Base-by-base conservation (phyloP, 2,329 filamentous ascomycete genomes). In the Fusarium tjaetaba region DNA sequence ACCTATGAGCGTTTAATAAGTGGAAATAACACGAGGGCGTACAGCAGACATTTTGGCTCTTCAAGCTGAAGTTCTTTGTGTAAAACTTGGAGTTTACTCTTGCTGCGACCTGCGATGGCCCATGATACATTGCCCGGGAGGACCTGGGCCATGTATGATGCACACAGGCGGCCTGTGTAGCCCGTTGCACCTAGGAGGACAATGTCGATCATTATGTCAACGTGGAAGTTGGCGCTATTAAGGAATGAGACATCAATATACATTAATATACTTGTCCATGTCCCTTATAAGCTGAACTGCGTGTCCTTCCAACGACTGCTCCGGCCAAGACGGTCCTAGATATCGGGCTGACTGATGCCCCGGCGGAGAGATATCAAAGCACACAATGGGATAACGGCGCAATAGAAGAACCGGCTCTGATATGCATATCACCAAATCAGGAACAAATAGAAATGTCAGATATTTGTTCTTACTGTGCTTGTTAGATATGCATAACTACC, bases 101-200 rank as follows among this genome's bases (percentile, higher is more conserved):
- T 83, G n/a, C 92, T 94, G 28, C 95, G 92, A 26, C 94, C 94
- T 46, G 94, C 93, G 55, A 97, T 85, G 15, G 93, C 94, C 94
- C 94, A 97, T 84, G 89, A 93, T 65, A 96, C 81, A 79, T 93
- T 88, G 26, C 91, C 92, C 0, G 94, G 93, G 2, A 94, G 86
- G 70, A 88, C 84, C 26, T 87, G 87, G 55, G 89, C 87, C 79
- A 97, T 92, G 81, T 95, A 89, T 80, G 95, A 90, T 45, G 91
- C 91, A 5, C 90, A 90, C 70, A 93, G 86, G 72, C 89, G 91
- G 24, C 95, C 94, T 0, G 95, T 97, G 83, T 96, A 97, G 30
- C 95, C 95, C 46, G 86, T 87, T n/a, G 87, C 88, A 43, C 88
- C 87, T 59, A 88, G 86, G 34, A 89, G 81, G 32, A 89, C 84